Conservation (phyloP, 176 grass and related monocot genomes). For the Tillandsia leiboldiana region DNA sequence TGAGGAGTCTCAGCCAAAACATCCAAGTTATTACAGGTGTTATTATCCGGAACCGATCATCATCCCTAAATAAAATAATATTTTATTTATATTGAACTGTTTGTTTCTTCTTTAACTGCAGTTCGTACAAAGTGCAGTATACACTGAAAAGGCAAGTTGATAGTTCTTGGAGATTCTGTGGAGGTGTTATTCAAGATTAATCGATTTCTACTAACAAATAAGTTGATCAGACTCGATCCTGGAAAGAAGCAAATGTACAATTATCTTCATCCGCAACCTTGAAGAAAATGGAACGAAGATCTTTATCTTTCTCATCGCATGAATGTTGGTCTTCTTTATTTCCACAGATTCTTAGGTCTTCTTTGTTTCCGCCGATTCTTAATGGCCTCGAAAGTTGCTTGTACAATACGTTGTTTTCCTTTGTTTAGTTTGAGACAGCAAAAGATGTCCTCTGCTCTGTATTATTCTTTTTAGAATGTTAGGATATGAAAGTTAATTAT, state of each 20-base stretch:
- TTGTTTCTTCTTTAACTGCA: constrained; percentile 28
- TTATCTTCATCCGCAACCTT: too few relatives aligned
- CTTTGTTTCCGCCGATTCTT: too few relatives aligned
- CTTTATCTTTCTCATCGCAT: too few relatives aligned
- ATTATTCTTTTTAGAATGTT: too few relatives aligned
- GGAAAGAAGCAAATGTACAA: background rate
- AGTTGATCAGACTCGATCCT: background rate
- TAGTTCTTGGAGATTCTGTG: constrained; percentile 71
- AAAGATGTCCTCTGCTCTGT: too few relatives aligned
- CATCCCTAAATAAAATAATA: constrained; percentile 1
- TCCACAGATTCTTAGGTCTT: too few relatives aligned
- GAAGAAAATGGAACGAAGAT: too few relatives aligned
- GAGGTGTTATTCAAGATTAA: constrained; percentile 40
- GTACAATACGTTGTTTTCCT: too few relatives aligned
- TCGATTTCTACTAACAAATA: constrained; percentile 21
- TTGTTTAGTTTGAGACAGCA: too few relatives aligned
- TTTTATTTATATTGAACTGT: background rate
- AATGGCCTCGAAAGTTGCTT: too few relatives aligned
- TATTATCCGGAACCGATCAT: constrained; percentile 21
- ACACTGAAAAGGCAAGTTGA: constrained; percentile 61
- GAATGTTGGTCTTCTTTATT: too few relatives aligned
- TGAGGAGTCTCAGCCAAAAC: constrained; percentile 58
- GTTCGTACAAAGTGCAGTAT: constrained; percentile 73
- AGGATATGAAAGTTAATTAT: too few relatives aligned
- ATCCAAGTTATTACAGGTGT: constrained; percentile 90